phyloP scores from a whole-genome alignment of 345 rosid genomes.

The Eucalyptus decipiens region DNA sequence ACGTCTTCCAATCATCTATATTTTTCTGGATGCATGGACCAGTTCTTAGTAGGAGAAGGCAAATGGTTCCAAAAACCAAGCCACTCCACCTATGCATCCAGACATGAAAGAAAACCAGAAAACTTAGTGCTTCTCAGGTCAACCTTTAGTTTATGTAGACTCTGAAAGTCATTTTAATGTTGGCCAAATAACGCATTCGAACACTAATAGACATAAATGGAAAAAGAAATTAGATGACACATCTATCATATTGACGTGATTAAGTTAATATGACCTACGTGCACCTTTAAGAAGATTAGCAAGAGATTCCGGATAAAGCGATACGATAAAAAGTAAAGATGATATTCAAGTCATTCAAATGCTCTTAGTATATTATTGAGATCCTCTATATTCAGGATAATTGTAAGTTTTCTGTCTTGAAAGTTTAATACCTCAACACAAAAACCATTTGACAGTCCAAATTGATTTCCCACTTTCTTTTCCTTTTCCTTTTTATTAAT shows the following conservation, averaged over 20 bases:
- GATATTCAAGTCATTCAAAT: background rate
- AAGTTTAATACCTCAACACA: background rate
- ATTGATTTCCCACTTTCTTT: background rate
- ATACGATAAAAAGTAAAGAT: background rate
- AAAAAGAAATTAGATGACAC: background rate
- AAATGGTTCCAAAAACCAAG: background rate
- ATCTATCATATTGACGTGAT: background rate
- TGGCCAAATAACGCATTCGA: background rate
- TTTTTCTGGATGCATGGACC: background rate
- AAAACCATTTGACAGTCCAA: background rate
- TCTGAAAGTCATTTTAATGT: background rate
- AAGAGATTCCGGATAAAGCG: background rate
- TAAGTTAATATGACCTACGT: rapidly evolving
- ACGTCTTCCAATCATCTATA: too few species aligned
- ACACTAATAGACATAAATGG: background rate
- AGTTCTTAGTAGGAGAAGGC: background rate
- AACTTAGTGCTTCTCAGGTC: background rate
- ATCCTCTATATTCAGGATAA: background rate
- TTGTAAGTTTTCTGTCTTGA: background rate
- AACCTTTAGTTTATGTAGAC: too few species aligned
- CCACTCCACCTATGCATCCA: background rate
- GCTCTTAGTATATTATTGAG: background rate
- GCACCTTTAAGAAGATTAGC: background rate
- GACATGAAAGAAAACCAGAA: background rate
- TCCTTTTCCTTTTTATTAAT: too few species aligned